A percentile compares a stretch with the other conserved stretches of the same genome.
Evolutionary conservation across 768 basidiomycete genomes (phyloP).

Genomic region (Boletus reticuloceps): DNA sequence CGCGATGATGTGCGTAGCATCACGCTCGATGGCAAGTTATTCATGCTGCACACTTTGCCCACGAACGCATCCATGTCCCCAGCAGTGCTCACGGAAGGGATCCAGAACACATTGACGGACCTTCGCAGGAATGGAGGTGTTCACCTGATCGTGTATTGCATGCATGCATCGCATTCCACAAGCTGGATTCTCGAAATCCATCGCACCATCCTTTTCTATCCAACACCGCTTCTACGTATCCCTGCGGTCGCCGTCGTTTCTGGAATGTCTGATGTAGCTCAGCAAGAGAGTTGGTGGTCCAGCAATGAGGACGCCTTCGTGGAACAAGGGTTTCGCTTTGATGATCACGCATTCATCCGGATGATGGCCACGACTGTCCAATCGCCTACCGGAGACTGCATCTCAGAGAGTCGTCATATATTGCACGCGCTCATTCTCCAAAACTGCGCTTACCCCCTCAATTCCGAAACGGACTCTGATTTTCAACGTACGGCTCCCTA

Average conservation of each 20-base stretch:
- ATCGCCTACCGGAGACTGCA: constrained; percentile 1
- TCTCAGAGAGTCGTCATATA: constrained; percentile 7
- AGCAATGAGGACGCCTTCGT: not conserved
- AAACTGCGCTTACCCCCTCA: not conserved
- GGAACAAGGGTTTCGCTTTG: constrained; percentile 13
- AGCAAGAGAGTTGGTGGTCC: constrained; percentile 23
- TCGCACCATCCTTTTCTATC: constrained; percentile 3
- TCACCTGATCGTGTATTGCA: constrained; percentile 22
- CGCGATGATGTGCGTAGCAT: constrained; percentile 8
- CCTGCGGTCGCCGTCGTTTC: constrained; percentile 20
- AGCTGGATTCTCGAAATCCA: constrained; percentile 14
- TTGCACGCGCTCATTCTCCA: constrained; percentile 16
- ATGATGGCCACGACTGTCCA: not conserved
- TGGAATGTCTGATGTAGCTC: constrained; percentile 5
- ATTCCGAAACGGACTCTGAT: not conserved
- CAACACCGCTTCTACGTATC: not conserved
- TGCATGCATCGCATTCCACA: constrained; percentile 10
- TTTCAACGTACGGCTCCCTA: constrained; percentile 1
- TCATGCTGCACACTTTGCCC: constrained; percentile 10
- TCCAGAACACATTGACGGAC: constrained; percentile 5
- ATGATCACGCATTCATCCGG: constrained; percentile 16
- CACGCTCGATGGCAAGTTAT: constrained; percentile 13
- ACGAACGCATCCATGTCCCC: not conserved
- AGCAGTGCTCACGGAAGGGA: not conserved
- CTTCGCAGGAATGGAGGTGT: constrained; percentile 17